Base-by-base conservation (phyloP, 2,329 filamentous ascomycete genomes). In the Aspergillus sp. region DNA sequence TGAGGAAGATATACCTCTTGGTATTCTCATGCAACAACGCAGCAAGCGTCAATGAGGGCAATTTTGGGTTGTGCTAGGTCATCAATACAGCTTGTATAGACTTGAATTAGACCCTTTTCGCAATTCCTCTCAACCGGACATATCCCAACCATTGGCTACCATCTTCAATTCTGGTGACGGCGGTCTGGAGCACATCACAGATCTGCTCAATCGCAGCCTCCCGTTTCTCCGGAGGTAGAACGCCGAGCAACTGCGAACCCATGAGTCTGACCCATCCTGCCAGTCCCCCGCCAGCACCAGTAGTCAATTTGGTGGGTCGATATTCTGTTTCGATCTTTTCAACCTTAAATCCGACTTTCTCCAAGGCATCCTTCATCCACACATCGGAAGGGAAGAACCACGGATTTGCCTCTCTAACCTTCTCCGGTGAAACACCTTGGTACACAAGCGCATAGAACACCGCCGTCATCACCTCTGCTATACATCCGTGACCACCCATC, bases 361-460 rank as follows among this genome's bases (percentile, higher is more conserved):
- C 55, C 30, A 77, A 51, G 4, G 60, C 57, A 11, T 48, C 43
- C 33, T 53, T 52, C 60, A 79, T 75, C 81, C 81, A 85, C 0
- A 51, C 60, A 55, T 82, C 80, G 49, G 83, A 81, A 0, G 84
- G 82, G 60, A 88, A 88, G 63, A 85, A 88, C 85, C 85, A 88
- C 5, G 85, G 84, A 48, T 77, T 76, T 0, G 68, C 71, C 10
- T 70, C 72, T 13, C 68, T 48, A 0, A 78, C 77, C 7, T 66
- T 63, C n/a, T 67, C 55, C 2, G 83, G 51, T 0, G 77, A 69
- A 0, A 81, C 59, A 1, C 78, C 75, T 1, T 75, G 70, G 11
- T 71, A 59, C 2, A 67, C 62, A 1, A 85, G 67, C 2, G 75
- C 75, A 11, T 71, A 68, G 4, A 82, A 64, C 6, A 86, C 66